phyloP scores from a whole-genome alignment of 768 basidiomycete species.

The Mycena metata region DNA sequence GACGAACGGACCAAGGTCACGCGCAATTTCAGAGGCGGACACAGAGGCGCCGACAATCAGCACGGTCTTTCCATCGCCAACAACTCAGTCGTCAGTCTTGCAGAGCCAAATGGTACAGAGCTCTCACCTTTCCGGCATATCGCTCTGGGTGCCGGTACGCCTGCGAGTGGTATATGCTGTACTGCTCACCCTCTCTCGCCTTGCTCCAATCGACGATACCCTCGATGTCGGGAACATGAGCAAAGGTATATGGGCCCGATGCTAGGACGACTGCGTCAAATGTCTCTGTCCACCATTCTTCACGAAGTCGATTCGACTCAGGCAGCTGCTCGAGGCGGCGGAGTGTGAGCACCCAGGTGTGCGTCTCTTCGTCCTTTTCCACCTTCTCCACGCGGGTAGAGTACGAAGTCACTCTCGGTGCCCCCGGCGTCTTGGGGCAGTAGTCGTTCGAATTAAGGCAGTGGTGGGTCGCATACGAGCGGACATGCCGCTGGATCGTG shows the following conservation, averaged over 20 bases:
- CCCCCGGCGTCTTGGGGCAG: slow-evolving; percentile 16
- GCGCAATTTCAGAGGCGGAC: slow-evolving; percentile 38
- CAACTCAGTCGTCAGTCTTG: background rate
- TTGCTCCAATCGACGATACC: slow-evolving; percentile 46
- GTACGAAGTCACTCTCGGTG: slow-evolving; percentile 42
- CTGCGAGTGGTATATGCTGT: slow-evolving; percentile 46
- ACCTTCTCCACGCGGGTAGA: slow-evolving; percentile 54
- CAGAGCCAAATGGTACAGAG: background rate
- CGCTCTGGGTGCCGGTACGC: slow-evolving; percentile 46
- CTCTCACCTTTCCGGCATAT: slow-evolving; percentile 45
- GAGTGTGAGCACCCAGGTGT: slow-evolving; percentile 38
- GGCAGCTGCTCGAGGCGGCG: slow-evolving; percentile 33
- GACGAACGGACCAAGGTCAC: slow-evolving; percentile 16
- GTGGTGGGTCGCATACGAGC: slow-evolving; percentile 30
- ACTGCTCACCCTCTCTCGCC: slow-evolving; percentile 32
- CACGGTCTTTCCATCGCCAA: slow-evolving; percentile 26
- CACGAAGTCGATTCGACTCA: slow-evolving; percentile 33
- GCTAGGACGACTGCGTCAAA: slow-evolving; percentile 51
- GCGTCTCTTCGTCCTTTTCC: slow-evolving; percentile 42
- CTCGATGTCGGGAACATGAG: slow-evolving; percentile 47
- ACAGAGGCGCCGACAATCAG: slow-evolving; percentile 37
- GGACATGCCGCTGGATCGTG: slow-evolving; percentile 26
- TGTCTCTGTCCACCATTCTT: slow-evolving; percentile 43
- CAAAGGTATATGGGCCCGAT: slow-evolving; percentile 45
- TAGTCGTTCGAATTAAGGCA: slow-evolving; percentile 28